Evolutionary conservation across 2,329 filamentous ascomycete species (phyloP).

Genomic region (Penicillium sp.): DNA sequence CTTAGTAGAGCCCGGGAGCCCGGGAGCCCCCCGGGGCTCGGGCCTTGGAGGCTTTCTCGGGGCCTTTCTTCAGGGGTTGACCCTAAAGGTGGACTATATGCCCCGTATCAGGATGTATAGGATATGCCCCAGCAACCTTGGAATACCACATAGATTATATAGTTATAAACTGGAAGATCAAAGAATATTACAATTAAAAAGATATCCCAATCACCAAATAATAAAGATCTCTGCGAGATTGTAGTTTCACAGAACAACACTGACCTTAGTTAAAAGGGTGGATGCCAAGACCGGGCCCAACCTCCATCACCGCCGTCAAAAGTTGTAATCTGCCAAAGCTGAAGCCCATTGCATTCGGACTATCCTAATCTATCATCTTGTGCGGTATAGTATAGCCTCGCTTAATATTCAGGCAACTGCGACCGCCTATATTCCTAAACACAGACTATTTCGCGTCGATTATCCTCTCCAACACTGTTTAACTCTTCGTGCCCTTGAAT

Average conservation of each 20-base stretch:
- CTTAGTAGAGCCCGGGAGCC: no score
- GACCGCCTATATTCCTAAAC: not conserved
- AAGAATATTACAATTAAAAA: not conserved
- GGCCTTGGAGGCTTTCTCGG: not conserved
- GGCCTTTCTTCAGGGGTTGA: not conserved
- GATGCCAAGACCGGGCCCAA: constrained; percentile 9
- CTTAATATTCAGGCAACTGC: not conserved
- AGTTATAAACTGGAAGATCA: no score
- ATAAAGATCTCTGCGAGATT: not conserved
- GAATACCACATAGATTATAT: no score
- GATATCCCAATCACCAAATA: not conserved
- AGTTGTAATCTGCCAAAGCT: constrained; percentile 1
- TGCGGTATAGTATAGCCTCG: not conserved
- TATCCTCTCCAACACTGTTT: not conserved
- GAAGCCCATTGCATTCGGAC: not conserved
- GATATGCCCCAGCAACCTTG: no score
- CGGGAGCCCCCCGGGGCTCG: not conserved
- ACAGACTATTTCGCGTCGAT: not conserved
- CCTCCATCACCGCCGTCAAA: constrained; percentile 3
- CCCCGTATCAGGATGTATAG: not conserved
- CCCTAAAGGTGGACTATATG: not conserved
- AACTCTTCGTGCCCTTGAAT: not conserved
- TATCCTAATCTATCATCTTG: not conserved
- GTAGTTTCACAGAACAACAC: not conserved
- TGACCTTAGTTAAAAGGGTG: not conserved